Conservation (phyloP, 108 stramenopile species). For the Aurantiochytrium sp. region DNA sequence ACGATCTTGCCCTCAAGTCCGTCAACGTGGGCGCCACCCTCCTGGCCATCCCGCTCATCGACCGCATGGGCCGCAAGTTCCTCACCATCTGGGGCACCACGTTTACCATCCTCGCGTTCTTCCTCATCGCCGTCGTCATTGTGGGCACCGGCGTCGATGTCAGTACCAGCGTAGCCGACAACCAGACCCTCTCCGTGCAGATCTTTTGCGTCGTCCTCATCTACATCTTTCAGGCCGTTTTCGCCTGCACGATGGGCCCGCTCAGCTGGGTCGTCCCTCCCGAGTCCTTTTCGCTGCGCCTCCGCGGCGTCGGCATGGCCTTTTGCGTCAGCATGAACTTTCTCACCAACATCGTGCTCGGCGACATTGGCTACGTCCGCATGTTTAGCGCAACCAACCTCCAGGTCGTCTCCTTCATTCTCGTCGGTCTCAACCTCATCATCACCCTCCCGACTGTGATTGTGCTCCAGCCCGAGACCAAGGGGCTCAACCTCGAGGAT, state of each 20-base stretch:
- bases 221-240: conserved; percentile 11
- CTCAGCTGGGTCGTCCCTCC: not conserved
- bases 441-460: not conserved
- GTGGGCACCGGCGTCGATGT: not conserved
- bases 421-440: not conserved
- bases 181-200: not conserved
- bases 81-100: not conserved
- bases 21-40: conserved; percentile 2
- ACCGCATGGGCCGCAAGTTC: conserved; percentile 25
- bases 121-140: not conserved
- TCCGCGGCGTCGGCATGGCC: conserved; percentile 21
- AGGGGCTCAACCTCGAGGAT: conserved; percentile 1
- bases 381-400: not conserved
- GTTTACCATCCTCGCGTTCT: not conserved
- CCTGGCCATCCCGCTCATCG: not conserved
- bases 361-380: not conserved
- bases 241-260: not conserved
- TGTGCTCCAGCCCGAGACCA: conserved; percentile 8
- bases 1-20: not conserved
- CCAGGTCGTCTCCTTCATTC: not conserved
- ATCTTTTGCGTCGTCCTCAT: conserved; percentile 12
- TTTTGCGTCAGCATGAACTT: not conserved
- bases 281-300: not conserved
- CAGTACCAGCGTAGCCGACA: not conserved
- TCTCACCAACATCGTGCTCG: conserved; percentile 23